Conservation (phyloP, 73 alveolate species). For the Tetrahymena thermophila region DNA sequence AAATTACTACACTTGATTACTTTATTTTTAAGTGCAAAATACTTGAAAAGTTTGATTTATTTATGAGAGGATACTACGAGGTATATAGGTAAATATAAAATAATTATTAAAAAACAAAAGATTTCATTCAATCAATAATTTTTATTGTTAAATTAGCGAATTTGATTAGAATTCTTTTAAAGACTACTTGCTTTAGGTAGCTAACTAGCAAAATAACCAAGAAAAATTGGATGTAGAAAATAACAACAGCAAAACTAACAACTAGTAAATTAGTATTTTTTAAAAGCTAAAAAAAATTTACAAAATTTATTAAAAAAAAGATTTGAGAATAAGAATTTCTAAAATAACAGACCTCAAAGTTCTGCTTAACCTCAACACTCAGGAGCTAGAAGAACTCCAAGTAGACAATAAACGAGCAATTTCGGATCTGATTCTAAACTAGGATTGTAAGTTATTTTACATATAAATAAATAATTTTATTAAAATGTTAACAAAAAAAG, state of each 20-base stretch:
- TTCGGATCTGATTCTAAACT: not conserved
- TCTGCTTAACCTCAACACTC: not conserved
- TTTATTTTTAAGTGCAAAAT: not conserved
- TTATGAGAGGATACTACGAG: not conserved
- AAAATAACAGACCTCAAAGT: not conserved
- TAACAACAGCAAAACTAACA: not conserved
- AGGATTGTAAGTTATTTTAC: not conserved
- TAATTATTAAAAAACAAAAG: no score
- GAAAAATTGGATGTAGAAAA: not conserved
- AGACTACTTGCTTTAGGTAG: not conserved
- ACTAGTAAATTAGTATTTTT: not conserved
- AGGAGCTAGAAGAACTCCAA: not conserved
- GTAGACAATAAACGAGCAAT: not conserved
- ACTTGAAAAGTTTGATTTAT: not conserved
- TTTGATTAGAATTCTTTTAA: not conserved
- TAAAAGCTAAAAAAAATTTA: not conserved
- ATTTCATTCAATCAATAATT: no score
- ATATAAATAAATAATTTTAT: not conserved
- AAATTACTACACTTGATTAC: not conserved
- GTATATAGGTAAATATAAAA: not conserved
- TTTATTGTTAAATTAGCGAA: not conserved
- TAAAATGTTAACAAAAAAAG: not conserved
- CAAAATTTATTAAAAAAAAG: not conserved
- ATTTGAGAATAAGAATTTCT: not conserved
- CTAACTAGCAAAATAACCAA: not conserved